Evolutionary conservation across 148 eudicot species (phyloP), one percentile per base, ranked within the genome.

Genomic region (Camellia granthamiana): DNA sequence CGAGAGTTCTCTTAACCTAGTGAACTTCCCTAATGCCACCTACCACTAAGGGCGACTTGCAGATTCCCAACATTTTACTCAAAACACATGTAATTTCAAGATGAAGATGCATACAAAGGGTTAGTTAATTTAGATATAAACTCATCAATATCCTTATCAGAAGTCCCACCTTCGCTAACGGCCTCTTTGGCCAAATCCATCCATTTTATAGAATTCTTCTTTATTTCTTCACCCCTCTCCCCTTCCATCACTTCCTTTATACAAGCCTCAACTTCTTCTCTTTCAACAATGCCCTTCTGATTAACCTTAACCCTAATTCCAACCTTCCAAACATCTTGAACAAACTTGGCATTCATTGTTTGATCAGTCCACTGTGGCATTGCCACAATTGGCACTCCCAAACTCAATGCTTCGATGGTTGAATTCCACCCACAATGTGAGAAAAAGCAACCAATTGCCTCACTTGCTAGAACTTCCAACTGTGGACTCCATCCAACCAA

Each of bases 311-410:
- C 92, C 68, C 88, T 78, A 5, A 87, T 76, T 0, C 92, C 92
- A 21, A 87, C 87, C 64, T 76, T 82, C 90, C 92, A 85, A 72
- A 84, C 81, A 70, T 81, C 88, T 65, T 87, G 81, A 21, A 87
- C 75, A 63, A 85, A 72, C 82, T 87, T 89, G 54, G 88, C 92
- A 79, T 82, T 79, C 5, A 81, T 84, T 0, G 87, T 81, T 60
- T 89, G 90, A 63, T 89, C 90, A 0, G 87, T 84, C 88, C 90
- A 89, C 58, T 79, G 87, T 0, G 92, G 91, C 87, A 89, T 87
- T 72, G 75, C 89, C 59, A 89, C 72, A 84, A 87, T 85, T 58
- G 87, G 87, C 79, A 87, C 84, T 1, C 86, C 86, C 46, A 83
- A 52, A 23, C 64, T 77, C 78, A 87, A 38, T 5, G 81, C 87